Evolutionary conservation across 176 grass and related monocot genomes (phyloP).

Genomic region (Phoenix roebelenii): DNA sequence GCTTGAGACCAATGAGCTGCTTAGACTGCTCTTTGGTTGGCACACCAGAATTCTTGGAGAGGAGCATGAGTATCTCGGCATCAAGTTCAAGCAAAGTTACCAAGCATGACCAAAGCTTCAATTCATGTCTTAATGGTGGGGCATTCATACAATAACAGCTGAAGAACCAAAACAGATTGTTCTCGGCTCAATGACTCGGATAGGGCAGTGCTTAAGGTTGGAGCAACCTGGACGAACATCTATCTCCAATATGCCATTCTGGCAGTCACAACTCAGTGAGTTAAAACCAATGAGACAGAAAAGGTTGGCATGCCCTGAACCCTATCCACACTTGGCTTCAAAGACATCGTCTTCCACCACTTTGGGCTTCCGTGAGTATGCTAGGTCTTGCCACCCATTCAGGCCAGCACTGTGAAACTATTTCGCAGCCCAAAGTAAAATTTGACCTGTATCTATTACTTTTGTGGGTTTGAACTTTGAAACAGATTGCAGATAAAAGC

Average conservation of each 20-base stretch:
- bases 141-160: not conserved
- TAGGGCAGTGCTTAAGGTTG: not conserved
- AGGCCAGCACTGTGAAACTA: not conserved
- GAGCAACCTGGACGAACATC: not conserved
- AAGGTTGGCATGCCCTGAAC: too few species aligned
- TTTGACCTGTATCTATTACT: not conserved
- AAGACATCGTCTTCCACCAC: not conserved
- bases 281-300: not conserved
- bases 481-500: too few species aligned
- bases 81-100: not conserved
- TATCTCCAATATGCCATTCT: not conserved
- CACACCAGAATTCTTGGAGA: constrained; percentile 28
- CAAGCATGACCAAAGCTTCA: not conserved
- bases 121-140: not conserved
- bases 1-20: constrained; percentile 43
- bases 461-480: too few species aligned
- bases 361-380: not conserved
- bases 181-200: not conserved
- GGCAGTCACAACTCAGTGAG: not conserved
- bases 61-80: constrained; percentile 19
- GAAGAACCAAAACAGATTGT: not conserved
- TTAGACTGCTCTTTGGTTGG: constrained; percentile 26
- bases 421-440: not conserved
- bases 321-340: not conserved
- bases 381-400: not conserved